Conservation (phyloP, 805 yeast genomes). For the Cyberlindnera mrakii region DNA sequence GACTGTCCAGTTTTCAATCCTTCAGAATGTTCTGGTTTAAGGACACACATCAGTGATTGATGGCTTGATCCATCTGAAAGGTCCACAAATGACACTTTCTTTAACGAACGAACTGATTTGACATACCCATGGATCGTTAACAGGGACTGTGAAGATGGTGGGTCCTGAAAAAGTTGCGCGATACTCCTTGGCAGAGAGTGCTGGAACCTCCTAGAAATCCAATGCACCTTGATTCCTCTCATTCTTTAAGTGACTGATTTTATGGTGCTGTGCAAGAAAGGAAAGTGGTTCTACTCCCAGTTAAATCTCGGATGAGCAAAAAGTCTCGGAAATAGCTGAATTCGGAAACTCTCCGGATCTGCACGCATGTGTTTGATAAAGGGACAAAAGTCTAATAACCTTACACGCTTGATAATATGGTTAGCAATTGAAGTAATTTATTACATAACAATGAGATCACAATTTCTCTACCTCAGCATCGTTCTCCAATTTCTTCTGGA, state of each 20-base stretch:
- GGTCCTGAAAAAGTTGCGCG: conserved; percentile 13
- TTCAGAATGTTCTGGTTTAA: conserved; percentile 31
- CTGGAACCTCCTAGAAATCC: background rate
- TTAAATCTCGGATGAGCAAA: too few species aligned
- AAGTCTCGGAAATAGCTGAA: too few species aligned
- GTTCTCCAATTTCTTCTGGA: conserved; percentile 10
- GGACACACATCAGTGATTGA: conserved; percentile 48
- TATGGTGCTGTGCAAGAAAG: too few species aligned
- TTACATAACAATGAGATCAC: conserved; percentile 2
- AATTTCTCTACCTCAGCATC: conserved; percentile 11
- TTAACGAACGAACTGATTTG: conserved; percentile 62
- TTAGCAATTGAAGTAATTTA: background rate
- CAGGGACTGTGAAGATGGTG: conserved; percentile 24
- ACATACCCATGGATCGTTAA: conserved; percentile 68
- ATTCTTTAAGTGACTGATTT: too few species aligned
- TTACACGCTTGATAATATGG: too few species aligned
- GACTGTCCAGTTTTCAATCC: conserved; percentile 41
- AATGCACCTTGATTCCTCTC: background rate
- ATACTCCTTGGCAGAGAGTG: conserved; percentile 9
- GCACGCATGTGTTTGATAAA: too few species aligned
- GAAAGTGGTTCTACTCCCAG: too few species aligned
- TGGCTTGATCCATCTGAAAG: conserved; percentile 70
- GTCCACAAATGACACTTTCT: conserved; percentile 76
- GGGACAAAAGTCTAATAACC: too few species aligned
- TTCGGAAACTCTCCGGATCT: too few species aligned